Conservation (phyloP, 2,329 filamentous ascomycete genomes). For the Ceratocystiopsis brevicomis region DNA sequence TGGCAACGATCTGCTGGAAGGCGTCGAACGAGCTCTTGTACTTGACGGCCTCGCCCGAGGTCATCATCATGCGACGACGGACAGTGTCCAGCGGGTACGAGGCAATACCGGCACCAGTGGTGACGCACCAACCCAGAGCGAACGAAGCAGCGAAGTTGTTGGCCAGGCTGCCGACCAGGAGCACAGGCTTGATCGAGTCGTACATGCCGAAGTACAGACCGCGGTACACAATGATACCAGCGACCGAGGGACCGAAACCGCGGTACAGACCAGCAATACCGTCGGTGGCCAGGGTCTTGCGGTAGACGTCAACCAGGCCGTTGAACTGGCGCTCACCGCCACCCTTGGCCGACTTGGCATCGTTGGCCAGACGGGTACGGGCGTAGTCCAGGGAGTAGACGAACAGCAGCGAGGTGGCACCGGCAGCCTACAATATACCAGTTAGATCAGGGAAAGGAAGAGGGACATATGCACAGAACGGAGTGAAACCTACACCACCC, state of each 20-base stretch:
- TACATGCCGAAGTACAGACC: conserved; percentile 99
- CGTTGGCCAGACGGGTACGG: conserved; percentile 99
- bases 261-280: conserved; percentile 99
- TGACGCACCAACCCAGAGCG: conserved; percentile 95
- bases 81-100: conserved; percentile 99
- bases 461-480: no score
- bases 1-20: conserved; percentile 87
- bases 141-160: conserved; percentile 99
- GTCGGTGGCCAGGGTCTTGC: conserved; percentile 97
- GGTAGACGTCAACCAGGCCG: conserved; percentile 98
- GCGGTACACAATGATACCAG: conserved; percentile 99
- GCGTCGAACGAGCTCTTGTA: conserved; percentile 95
- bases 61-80: conserved; percentile 99
- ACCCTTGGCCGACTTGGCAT: conserved; percentile 95
- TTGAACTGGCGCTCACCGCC: conserved; percentile 99
- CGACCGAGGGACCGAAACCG: conserved; percentile 99
- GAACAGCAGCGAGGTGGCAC: conserved; percentile 99
- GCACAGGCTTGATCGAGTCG: conserved; percentile 98
- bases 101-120: conserved; percentile 99
- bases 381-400: conserved; percentile 99
- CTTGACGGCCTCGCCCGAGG: conserved; percentile 92
- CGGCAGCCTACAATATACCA: conserved; percentile 48
- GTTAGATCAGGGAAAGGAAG: neutral
- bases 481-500: conserved; percentile 92
- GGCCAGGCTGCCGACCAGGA: conserved; percentile 78